A percentile compares a stretch with the other conserved stretches of the same genome.
Conservation (phyloP, 2,329 filamentous ascomycete species). For the Hymenoscyphus fraxineus region DNA sequence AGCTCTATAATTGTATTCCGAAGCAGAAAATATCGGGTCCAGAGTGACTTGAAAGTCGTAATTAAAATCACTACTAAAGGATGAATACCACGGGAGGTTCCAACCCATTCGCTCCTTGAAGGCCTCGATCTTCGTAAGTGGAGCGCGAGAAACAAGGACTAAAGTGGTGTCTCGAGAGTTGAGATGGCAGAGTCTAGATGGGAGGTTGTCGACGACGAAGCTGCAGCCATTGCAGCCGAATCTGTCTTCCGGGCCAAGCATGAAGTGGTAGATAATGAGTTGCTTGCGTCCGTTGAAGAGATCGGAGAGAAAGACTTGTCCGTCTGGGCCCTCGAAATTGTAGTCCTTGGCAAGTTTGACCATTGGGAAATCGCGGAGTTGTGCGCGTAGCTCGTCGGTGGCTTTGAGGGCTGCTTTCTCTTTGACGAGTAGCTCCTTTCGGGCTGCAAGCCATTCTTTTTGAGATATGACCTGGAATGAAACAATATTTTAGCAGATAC, state of each 20-base stretch:
- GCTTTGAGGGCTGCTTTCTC: constrained; percentile 36
- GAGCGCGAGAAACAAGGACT: constrained; percentile 39
- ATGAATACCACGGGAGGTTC: constrained; percentile 42
- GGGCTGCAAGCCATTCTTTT: constrained; percentile 37
- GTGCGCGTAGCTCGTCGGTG: constrained; percentile 31
- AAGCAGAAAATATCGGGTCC: constrained; percentile 30
- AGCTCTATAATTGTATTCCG: constrained; percentile 25
- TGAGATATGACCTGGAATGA: constrained; percentile 32
- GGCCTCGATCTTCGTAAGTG: constrained; percentile 36
- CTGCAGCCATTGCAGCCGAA: constrained; percentile 40
- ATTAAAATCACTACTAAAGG: constrained; percentile 38
- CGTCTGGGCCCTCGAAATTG: constrained; percentile 24
- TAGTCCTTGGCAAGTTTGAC: constrained; percentile 9
- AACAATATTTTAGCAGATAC: not conserved
- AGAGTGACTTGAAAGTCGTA: constrained; percentile 39
- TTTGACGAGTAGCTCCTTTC: constrained; percentile 36
- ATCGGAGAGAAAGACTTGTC: constrained; percentile 30
- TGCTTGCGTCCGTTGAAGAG: constrained; percentile 37
- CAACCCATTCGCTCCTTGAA: constrained; percentile 40
- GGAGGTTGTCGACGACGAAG: constrained; percentile 39
- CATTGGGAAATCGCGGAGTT: constrained; percentile 37
- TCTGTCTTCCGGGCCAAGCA: constrained; percentile 39
- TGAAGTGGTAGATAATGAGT: constrained; percentile 45
- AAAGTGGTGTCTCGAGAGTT: constrained; percentile 38
- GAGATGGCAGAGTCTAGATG: constrained; percentile 37